Base-by-base conservation (phyloP, 2,329 filamentous ascomycete genomes). In the Cyphellophora europaea region DNA sequence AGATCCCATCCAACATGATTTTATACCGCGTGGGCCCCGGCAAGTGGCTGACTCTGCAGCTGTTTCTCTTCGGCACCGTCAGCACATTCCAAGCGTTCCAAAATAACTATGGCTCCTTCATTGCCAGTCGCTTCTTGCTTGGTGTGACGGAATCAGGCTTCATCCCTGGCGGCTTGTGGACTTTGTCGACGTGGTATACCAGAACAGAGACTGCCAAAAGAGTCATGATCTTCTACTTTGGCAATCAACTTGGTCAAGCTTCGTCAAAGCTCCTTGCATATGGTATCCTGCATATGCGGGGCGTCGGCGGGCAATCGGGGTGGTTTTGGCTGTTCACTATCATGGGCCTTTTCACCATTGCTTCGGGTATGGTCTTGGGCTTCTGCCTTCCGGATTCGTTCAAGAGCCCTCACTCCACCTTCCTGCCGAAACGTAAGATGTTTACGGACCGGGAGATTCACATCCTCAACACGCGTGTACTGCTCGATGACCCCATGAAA, bases 301-400 rank as follows among this genome's bases (percentile, higher is more conserved):
- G 67, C 2, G 58, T 64, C 2, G 59, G 54, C 2, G 65, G 63
- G 5, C 55, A 66, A 35, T 48, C 64, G 0, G 71, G 71, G n/a
- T 75, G 71, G 71, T 67, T 69, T 44, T 75, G 71, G 71, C 56
- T 74, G 2, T 74, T 74, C 43, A 50, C 56, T 8, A 52, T 73
- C 17, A 71, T 72, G 58, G 71, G 70, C 1, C 49, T 56, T 11
- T 72, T 74, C 42, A 73, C 69, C n/a, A 49, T 72, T 8, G 36
- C 61, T 10, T 53, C 53, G 64, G 43, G 43, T 11, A 33, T 36
- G 37, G 39, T 69, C 15, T 52, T 65, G 3, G 61, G 64, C 3
- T 57, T 61, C 33, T 59, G 55, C 33, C 55, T 69, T 14, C 65
- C 66, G 2, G 63, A 68, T 46, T 62, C 60, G 1, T 65, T 67